A percentile compares a stretch with the other conserved stretches of the same genome.
Evolutionary conservation across 2,329 filamentous ascomycete genomes (phyloP).

Genomic region (Epichloe elymi): DNA sequence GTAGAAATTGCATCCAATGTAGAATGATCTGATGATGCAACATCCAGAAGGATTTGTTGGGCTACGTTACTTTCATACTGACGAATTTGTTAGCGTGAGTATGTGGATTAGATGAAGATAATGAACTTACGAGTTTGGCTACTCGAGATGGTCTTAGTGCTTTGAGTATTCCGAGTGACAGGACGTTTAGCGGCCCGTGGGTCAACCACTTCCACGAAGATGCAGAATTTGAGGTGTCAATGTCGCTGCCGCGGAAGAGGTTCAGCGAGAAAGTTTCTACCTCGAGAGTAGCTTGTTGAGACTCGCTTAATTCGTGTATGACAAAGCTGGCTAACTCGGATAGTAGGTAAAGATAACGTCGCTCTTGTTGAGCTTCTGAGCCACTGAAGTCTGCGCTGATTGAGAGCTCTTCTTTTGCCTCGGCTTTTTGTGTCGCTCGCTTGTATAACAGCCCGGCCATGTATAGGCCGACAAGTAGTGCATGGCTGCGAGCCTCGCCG

Average conservation of each 20-base stretch:
- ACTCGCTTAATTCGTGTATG: constrained; percentile 23
- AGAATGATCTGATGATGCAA: constrained; percentile 8
- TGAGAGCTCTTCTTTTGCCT: constrained; percentile 12
- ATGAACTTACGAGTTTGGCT: constrained; percentile 19
- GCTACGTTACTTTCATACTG: constrained; percentile 25
- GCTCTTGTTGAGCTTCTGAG: constrained; percentile 14
- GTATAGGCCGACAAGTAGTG: constrained; percentile 24
- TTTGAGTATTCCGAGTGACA: constrained; percentile 27
- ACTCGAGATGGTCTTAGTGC: constrained; percentile 22
- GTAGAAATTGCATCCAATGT: constrained; percentile 8
- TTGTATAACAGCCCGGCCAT: constrained; percentile 28
- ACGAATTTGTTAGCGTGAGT: constrained; percentile 3
- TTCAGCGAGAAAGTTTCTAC: constrained; percentile 21
- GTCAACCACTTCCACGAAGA: constrained; percentile 21
- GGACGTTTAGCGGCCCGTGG: constrained; percentile 16
- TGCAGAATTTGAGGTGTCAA: neutral
- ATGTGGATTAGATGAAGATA: neutral
- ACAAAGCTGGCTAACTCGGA: constrained; percentile 23
- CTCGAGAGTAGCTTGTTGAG: constrained; percentile 21
- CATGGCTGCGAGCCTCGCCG: constrained; percentile 21
- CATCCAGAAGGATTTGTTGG: constrained; percentile 21
- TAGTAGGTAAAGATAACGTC: constrained; percentile 24
- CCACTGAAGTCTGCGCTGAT: constrained; percentile 21
- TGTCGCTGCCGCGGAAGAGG: constrained; percentile 23
- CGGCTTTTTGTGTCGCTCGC: constrained; percentile 20